Percentiles rank a stretch among this genome's conserved stretches.
Evolutionary conservation across 345 rosid species (phyloP).

Genomic region (Hibiscus tridactylites): DNA sequence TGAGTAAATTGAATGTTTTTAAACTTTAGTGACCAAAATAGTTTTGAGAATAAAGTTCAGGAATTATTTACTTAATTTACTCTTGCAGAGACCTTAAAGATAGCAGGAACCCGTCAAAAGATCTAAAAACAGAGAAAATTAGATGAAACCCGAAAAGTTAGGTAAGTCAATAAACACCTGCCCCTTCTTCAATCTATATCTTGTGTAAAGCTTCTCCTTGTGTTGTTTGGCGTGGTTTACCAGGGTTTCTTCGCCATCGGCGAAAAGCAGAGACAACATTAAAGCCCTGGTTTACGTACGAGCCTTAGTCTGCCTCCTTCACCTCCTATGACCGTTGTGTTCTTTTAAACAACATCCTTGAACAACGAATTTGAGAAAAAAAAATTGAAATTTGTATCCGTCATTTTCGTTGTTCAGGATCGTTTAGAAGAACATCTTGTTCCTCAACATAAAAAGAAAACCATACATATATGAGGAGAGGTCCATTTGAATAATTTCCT

Average conservation of each 20-base stretch:
- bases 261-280: background rate
- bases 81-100: background rate
- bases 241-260: background rate
- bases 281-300: background rate
- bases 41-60: too few relatives aligned
- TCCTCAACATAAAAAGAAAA: background rate
- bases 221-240: background rate
- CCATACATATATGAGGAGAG: background rate
- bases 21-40: too few relatives aligned
- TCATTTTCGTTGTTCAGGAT: conserved; percentile 5
- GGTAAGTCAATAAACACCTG: background rate
- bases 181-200: background rate
- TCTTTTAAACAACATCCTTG: background rate
- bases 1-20: too few relatives aligned
- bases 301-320: background rate
- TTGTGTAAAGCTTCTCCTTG: too few relatives aligned
- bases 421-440: background rate
- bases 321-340: background rate
- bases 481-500: background rate
- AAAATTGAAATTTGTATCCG: background rate
- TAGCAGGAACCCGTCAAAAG: conserved; percentile 9
- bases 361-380: background rate
- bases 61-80: too few relatives aligned
- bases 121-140: background rate
- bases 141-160: background rate